Conservation (phyloP, 108 stramenopile species). For the Nitzschia sp. region DNA sequence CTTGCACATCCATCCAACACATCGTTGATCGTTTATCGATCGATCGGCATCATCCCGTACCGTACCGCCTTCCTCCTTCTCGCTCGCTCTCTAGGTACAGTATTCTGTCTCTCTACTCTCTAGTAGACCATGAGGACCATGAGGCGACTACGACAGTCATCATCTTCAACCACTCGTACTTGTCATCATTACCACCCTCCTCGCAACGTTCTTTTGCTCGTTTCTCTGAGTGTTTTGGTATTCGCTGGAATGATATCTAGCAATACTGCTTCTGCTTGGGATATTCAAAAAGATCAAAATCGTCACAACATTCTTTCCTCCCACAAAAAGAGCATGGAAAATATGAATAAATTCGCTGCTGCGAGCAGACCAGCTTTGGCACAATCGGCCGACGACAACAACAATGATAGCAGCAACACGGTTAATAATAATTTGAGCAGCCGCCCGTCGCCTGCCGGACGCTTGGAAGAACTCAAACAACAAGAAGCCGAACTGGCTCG, state of each 20-base stretch:
- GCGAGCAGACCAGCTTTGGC: not conserved
- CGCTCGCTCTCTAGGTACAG: too few relatives aligned
- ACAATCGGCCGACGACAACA: not conserved
- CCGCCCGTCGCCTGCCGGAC: conserved; percentile 31
- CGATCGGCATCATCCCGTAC: too few relatives aligned
- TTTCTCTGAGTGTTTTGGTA: too few relatives aligned
- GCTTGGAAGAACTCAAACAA: conserved; percentile 67
- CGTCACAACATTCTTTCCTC: conserved; percentile 9
- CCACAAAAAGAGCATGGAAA: conserved; percentile 8
- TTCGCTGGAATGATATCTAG: not conserved
- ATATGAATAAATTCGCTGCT: not conserved
- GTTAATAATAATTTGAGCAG: not conserved
- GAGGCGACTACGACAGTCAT: too few relatives aligned
- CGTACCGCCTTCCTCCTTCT: too few relatives aligned
- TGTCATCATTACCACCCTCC: too few relatives aligned
- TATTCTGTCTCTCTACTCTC: too few relatives aligned
- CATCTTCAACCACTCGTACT: too few relatives aligned
- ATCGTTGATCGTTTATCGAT: too few relatives aligned
- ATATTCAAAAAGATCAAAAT: conserved; percentile 8
- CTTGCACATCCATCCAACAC: too few relatives aligned
- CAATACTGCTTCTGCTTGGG: conserved; percentile 3
- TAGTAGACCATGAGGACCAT: too few relatives aligned
- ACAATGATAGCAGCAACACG: not conserved
- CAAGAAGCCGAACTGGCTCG: conserved; percentile 56
- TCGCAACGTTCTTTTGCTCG: too few relatives aligned